A percentile compares a stretch with the other conserved stretches of the same genome.
These are phyloP conservation scores for Lotus japonicus DNA, from an alignment of 306 rosid species.

Conservation along the genomic window DNA sequence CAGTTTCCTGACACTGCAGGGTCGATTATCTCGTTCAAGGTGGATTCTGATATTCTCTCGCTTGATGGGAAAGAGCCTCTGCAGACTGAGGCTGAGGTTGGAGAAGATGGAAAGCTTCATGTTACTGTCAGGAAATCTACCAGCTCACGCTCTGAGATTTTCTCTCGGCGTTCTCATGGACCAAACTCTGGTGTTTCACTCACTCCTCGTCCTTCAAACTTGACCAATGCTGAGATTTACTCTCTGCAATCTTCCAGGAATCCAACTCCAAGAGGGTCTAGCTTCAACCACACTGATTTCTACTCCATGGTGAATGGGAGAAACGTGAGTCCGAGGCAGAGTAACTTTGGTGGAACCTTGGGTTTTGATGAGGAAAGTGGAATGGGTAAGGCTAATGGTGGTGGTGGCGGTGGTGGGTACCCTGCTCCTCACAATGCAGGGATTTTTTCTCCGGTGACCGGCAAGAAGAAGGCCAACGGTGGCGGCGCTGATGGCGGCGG, in stretches of 20 bases:
- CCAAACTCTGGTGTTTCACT: slow-evolving; percentile 53
- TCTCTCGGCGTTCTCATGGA: slow-evolving; percentile 54
- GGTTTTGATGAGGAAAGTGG: slow-evolving; percentile 66
- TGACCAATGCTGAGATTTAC: slow-evolving; percentile 81
- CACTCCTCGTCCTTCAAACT: slow-evolving; percentile 70
- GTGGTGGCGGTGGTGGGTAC: slow-evolving; percentile 19
- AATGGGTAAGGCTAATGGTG: slow-evolving; percentile 15
- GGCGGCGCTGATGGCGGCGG: slow-evolving; percentile 40
- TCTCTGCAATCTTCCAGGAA: slow-evolving; percentile 71
- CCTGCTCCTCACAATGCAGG: slow-evolving; percentile 60
- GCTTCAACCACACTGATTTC: slow-evolving; percentile 73
- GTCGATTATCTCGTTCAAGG: slow-evolving; percentile 61
- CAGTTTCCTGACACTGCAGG: slow-evolving; percentile 85
- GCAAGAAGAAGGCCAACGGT: slow-evolving; percentile 35
- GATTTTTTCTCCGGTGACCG: slow-evolving; percentile 61
- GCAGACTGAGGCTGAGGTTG: slow-evolving; percentile 73
- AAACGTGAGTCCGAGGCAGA: slow-evolving; percentile 60
- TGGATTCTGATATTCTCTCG: slow-evolving; percentile 71
- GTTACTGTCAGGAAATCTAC: slow-evolving; percentile 63
- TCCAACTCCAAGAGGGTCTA: slow-evolving; percentile 82
- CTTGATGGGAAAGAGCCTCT: slow-evolving; percentile 76
- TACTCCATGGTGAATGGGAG: slow-evolving; percentile 58
- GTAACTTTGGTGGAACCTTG: slow-evolving; percentile 51
- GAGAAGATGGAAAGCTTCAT: slow-evolving; percentile 76
- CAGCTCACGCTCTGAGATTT: slow-evolving; percentile 62